Conservation (phyloP, 768 basidiomycete species). For the Boletus subparvulus region DNA sequence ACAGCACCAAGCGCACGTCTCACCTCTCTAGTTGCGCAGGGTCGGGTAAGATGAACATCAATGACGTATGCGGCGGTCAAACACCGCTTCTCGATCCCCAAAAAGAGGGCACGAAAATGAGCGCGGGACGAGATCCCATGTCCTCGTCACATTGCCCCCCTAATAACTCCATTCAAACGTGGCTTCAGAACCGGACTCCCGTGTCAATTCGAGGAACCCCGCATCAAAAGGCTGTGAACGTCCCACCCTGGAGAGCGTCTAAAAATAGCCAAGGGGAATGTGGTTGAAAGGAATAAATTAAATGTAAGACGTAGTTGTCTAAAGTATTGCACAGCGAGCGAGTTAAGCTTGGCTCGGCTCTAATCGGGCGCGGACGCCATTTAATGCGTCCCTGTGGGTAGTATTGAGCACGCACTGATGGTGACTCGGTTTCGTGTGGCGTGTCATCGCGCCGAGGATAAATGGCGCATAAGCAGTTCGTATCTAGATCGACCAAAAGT, state of each 20-base stretch:
- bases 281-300: slow-evolving; percentile 13
- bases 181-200: background rate
- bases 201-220: background rate
- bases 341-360: slow-evolving; percentile 12
- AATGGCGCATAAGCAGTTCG: slow-evolving; percentile 35
- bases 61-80: background rate
- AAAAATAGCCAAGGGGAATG: slow-evolving; percentile 7
- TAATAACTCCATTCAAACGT: slow-evolving; percentile 10
- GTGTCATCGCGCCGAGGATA: slow-evolving; percentile 21
- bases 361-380: slow-evolving; percentile 12
- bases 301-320: slow-evolving; percentile 2
- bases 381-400: slow-evolving; percentile 1
- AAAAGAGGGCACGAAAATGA: background rate
- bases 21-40: slow-evolving; percentile 22
- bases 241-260: background rate
- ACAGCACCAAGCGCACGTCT: slow-evolving; percentile 1
- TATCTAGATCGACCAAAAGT: slow-evolving; percentile 19
- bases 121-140: slow-evolving; percentile 2
- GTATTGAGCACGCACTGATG: slow-evolving; percentile 7
- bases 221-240: slow-evolving; percentile 6
- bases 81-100: slow-evolving; percentile 1
- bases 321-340: slow-evolving; percentile 12
- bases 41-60: background rate
- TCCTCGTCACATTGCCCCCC: background rate
- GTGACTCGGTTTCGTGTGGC: background rate